These are phyloP conservation scores for Gonapodya prolifera DNA, from an alignment of 192 early-diverging fungal species.

Conservation along the genomic window DNA sequence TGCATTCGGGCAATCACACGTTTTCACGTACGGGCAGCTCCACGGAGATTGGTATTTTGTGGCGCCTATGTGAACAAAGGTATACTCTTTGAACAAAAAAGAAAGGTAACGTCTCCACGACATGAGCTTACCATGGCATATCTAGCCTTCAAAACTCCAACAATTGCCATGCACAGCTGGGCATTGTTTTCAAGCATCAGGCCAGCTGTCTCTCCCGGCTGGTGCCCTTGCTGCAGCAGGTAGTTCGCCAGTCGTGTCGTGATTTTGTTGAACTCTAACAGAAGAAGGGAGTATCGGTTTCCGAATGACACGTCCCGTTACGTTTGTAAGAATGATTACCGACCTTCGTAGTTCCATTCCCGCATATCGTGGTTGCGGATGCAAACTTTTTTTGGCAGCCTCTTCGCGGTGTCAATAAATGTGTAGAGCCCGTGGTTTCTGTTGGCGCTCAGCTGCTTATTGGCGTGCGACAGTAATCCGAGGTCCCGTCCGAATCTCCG, in stretches of 20 bases:
- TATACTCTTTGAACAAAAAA: background rate
- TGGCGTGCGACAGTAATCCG: background rate
- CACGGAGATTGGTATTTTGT: background rate
- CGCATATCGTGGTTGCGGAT: background rate
- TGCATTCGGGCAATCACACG: too few relatives aligned
- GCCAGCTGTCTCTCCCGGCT: background rate
- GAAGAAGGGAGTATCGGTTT: too few relatives aligned
- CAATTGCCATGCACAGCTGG: background rate
- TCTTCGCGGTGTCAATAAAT: background rate
- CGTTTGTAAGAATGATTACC: too few relatives aligned
- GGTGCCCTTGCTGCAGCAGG: background rate
- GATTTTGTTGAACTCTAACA: background rate
- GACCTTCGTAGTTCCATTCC: background rate
- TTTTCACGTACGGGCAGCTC: background rate
- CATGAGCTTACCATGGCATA: background rate
- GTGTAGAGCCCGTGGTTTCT: background rate
- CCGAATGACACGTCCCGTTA: too few relatives aligned
- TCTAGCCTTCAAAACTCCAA: background rate
- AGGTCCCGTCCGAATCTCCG: background rate
- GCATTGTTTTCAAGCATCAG: background rate
- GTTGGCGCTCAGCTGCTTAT: background rate
- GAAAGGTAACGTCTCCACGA: background rate
- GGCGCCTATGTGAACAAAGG: too few relatives aligned
- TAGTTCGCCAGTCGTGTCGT: background rate
- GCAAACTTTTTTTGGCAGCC: background rate